Percentiles rank a stretch among this genome's conserved stretches.
These are phyloP conservation scores for Vigna radiata DNA, from an alignment of 306 rosid species.

Conservation along the genomic window DNA sequence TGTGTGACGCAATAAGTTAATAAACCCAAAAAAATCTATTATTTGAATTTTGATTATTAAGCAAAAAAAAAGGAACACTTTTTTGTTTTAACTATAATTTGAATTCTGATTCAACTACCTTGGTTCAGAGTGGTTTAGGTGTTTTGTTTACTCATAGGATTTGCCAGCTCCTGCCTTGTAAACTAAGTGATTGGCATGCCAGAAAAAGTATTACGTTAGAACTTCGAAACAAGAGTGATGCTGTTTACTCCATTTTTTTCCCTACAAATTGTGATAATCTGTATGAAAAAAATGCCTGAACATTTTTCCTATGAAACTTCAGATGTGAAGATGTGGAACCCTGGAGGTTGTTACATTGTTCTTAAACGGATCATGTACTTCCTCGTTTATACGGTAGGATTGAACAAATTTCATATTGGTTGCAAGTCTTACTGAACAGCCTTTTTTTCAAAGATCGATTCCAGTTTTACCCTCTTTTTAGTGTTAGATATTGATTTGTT, in stretches of 20 bases:
- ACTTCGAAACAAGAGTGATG: slow-evolving; percentile 27
- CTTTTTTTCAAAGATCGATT: background rate
- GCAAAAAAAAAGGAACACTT: no score
- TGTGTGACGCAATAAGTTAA: no score
- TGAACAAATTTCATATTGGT: background rate
- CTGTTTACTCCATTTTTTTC: background rate
- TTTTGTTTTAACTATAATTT: no score
- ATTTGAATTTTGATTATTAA: no score
- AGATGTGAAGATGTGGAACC: slow-evolving; percentile 17
- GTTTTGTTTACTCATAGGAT: slow-evolving; percentile 23
- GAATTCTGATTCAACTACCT: no score
- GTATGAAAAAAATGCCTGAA: slow-evolving; percentile 21
- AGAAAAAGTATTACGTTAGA: slow-evolving; percentile 27
- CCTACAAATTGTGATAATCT: slow-evolving; percentile 17
- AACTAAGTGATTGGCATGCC: slow-evolving; percentile 32
- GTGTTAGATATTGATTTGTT: slow-evolving; percentile 23
- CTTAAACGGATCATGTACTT: slow-evolving; percentile 24
- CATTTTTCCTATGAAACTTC: slow-evolving; percentile 7
- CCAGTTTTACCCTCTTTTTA: background rate
- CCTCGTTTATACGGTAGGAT: slow-evolving; percentile 13
- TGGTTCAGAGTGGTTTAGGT: slow-evolving; percentile 7
- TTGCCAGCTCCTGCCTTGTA: background rate
- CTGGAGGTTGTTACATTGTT: slow-evolving; percentile 8
- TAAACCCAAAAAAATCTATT: no score
- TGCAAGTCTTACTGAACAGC: background rate